These are phyloP conservation scores for Coemansia guatemalensis DNA, from an alignment of 192 early-diverging fungal species.

Conservation along the genomic window DNA sequence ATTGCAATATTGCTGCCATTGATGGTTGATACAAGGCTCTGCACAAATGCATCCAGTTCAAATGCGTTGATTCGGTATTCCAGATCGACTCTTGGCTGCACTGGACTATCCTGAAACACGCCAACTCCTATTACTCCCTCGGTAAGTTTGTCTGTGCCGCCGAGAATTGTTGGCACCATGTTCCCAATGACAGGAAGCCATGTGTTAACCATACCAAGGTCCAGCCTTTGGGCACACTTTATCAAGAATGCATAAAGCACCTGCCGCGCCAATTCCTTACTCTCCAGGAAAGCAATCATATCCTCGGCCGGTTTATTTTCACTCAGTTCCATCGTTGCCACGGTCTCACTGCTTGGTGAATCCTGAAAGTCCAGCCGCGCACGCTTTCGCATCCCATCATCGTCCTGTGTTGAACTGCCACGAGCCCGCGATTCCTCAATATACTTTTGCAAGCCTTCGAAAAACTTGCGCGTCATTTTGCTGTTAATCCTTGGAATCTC, in stretches of 20 bases:
- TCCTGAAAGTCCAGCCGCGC: conserved; percentile 7
- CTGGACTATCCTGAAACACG: background rate
- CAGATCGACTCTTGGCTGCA: conserved; percentile 8
- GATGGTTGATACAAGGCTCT: conserved; percentile 27
- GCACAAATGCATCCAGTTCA: conserved; percentile 44
- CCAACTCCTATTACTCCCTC: background rate
- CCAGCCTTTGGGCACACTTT: conserved; percentile 18
- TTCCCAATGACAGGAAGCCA: conserved; percentile 33
- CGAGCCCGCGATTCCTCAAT: conserved; percentile 20
- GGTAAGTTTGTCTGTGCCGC: conserved; percentile 1
- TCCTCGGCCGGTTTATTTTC: conserved; percentile 11
- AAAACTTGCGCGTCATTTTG: conserved; percentile 20
- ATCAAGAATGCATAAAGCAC: conserved; percentile 42
- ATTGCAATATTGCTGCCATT: conserved; percentile 9
- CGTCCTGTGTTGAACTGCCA: conserved; percentile 11
- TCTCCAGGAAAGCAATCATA: conserved; percentile 13
- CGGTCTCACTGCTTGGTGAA: background rate
- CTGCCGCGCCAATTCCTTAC: conserved; percentile 36
- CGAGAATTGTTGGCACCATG: conserved; percentile 16
- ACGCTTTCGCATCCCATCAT: conserved; percentile 5
- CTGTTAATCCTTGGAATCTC: conserved; percentile 23
- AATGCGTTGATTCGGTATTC: conserved; percentile 16
- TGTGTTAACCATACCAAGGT: conserved; percentile 34
- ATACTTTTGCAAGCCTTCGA: conserved; percentile 13
- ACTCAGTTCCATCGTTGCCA: conserved; percentile 3